phyloP scores from a whole-genome alignment of 2,329 filamentous ascomycete genomes.

The Alternaria triticina region DNA sequence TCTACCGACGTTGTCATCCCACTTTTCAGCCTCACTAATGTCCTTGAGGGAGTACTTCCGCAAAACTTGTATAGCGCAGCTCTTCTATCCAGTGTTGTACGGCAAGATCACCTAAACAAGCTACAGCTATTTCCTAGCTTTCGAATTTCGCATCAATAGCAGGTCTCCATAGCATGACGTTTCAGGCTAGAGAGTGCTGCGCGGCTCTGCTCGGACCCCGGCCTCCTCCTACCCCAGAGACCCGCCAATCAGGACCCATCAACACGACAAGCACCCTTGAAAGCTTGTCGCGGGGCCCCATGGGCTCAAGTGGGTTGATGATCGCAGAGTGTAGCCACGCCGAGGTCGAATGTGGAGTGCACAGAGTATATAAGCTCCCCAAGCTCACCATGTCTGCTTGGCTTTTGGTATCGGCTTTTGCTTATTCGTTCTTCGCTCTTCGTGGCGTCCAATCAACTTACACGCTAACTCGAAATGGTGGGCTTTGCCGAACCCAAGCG shows the following conservation, averaged over 20 bases:
- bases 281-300: slow-evolving; percentile 29
- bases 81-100: neutral
- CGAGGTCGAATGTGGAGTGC: slow-evolving; percentile 4
- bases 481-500: slow-evolving; percentile 7
- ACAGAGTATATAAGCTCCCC: slow-evolving; percentile 16
- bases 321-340: neutral
- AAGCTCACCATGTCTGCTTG: slow-evolving; percentile 1
- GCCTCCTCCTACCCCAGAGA: neutral
- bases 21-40: neutral
- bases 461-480: slow-evolving; percentile 12
- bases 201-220: slow-evolving; percentile 2
- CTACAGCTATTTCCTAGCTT: neutral
- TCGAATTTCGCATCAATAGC: slow-evolving; percentile 13
- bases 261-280: slow-evolving; percentile 12
- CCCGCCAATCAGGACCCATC: slow-evolving; percentile 17
- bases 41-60: slow-evolving; percentile 2
- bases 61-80: neutral
- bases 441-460: slow-evolving; percentile 9
- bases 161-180: slow-evolving; percentile 2
- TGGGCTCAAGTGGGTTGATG: slow-evolving; percentile 14
- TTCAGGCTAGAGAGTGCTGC: slow-evolving; percentile 1
- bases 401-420: slow-evolving; percentile 5
- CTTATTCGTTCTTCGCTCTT: slow-evolving; percentile 15
- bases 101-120: neutral
- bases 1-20: neutral